Conservation (phyloP, 805 yeast genomes). For the Candida morakotiae region DNA sequence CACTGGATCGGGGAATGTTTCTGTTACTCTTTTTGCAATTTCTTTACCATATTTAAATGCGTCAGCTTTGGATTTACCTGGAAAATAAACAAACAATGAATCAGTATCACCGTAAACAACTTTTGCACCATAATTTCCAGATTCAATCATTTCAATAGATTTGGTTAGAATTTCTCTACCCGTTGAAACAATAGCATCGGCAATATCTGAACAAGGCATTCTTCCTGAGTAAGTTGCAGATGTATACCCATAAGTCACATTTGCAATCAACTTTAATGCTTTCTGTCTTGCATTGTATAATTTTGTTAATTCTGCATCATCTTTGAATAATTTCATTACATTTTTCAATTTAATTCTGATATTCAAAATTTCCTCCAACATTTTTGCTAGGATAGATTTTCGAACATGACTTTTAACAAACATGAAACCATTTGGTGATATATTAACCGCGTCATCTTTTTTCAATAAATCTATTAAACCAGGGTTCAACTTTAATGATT, state of each 20-base stretch:
- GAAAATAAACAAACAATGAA: slow-evolving; percentile 84
- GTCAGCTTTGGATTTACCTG: slow-evolving; percentile 71
- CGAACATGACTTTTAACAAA: slow-evolving; percentile 66
- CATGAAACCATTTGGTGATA: slow-evolving; percentile 86
- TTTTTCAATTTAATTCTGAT: slow-evolving; percentile 75
- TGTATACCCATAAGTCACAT: slow-evolving; percentile 94
- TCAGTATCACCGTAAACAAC: slow-evolving; percentile 98
- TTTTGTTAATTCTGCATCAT: slow-evolving; percentile 46
- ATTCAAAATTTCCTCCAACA: slow-evolving; percentile 80
- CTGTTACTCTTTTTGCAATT: slow-evolving; percentile 63
- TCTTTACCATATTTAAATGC: slow-evolving; percentile 75
- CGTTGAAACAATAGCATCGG: slow-evolving; percentile 89
- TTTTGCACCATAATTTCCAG: slow-evolving; percentile 70
- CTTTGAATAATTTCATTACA: slow-evolving; percentile 54
- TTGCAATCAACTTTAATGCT: slow-evolving; percentile 86
- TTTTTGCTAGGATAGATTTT: slow-evolving; percentile 70
- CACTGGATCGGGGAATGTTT: slow-evolving; percentile 73
- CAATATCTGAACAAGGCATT: slow-evolving; percentile 95
- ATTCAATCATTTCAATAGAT: slow-evolving; percentile 69
- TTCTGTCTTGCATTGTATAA: slow-evolving; percentile 73
- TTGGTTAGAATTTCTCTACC: slow-evolving; percentile 80
- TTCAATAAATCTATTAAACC: slow-evolving; percentile 53
- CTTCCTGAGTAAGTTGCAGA: slow-evolving; percentile 94
- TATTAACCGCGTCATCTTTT: slow-evolving; percentile 46
- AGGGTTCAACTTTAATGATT: slow-evolving; percentile 39